phyloP scores from a whole-genome alignment of 2,329 filamentous ascomycete species.

The Fusarium decemcellulare region DNA sequence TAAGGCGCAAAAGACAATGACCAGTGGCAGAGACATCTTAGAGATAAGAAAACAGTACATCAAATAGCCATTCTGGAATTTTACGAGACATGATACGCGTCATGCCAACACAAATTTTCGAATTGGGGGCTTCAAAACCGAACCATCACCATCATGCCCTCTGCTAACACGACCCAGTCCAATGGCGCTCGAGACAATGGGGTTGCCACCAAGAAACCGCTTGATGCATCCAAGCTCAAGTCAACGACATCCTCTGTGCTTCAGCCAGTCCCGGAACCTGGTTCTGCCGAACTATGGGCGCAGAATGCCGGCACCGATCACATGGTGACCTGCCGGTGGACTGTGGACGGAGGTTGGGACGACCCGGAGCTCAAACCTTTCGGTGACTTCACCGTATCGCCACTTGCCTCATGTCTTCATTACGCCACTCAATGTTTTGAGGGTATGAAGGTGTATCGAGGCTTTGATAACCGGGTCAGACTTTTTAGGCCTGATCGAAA shows the following conservation, averaged over 20 bases:
- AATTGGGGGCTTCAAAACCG: not conserved
- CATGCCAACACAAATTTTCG: not conserved
- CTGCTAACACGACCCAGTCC: too few species aligned
- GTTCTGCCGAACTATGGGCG: not conserved
- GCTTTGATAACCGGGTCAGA: not conserved
- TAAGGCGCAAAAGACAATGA: too few species aligned
- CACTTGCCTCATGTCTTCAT: not conserved
- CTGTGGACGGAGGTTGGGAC: not conserved
- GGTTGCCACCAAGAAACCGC: not conserved
- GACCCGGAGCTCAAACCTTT: not conserved
- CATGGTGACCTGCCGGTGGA: conserved; percentile 1
- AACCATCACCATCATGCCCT: not conserved
- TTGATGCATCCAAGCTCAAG: conserved; percentile 1
- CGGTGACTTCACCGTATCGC: not conserved
- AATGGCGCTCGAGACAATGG: not conserved
- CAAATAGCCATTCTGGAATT: not conserved
- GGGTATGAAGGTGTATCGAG: conserved; percentile 3
- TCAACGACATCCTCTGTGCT: not conserved
- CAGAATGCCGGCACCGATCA: not conserved
- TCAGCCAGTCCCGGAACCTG: not conserved
- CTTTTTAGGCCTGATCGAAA: not conserved
- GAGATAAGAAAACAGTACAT: not conserved
- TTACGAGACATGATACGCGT: not conserved
- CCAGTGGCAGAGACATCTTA: not conserved
- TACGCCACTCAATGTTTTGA: conserved; percentile 5